Evolutionary conservation across 139 green algal species (phyloP).

Genomic region (Chlamydomonas eustigma): DNA sequence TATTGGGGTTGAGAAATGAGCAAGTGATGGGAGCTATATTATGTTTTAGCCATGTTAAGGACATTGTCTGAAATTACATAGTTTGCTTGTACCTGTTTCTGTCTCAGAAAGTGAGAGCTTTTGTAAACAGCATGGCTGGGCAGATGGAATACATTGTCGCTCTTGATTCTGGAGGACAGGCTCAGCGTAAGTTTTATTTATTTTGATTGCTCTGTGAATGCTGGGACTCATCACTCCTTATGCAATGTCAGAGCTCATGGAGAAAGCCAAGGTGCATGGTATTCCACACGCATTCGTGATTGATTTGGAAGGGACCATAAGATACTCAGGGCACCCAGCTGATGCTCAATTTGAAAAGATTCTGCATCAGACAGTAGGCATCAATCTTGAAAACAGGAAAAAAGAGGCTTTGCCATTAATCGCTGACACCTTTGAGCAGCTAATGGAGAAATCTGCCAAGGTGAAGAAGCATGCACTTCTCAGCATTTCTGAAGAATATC

Average conservation of each 20-base stretch:
- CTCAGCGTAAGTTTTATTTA: constrained; percentile 4
- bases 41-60: too few species aligned
- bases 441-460: constrained; percentile 14
- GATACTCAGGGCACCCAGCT: constrained; percentile 30
- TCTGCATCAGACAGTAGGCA: constrained; percentile 13
- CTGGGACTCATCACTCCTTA: neutral
- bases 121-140: constrained; percentile 9
- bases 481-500: neutral
- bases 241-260: constrained; percentile 19
- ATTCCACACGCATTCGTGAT: constrained; percentile 39
- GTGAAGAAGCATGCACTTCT: neutral
- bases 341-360: constrained; percentile 22
- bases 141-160: constrained; percentile 14
- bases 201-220: neutral
- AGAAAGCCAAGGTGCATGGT: constrained; percentile 17
- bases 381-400: neutral
- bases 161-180: neutral
- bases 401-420: constrained; percentile 22
- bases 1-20: neutral
- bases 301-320: constrained; percentile 14
- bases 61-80: too few species aligned
- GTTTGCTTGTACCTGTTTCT: too few species aligned
- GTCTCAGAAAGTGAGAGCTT: neutral
- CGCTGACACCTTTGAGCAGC: constrained; percentile 24
- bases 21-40: constrained; percentile 6